phyloP scores from a whole-genome alignment of 257 asterid species.

The Solanum arcanum region DNA sequence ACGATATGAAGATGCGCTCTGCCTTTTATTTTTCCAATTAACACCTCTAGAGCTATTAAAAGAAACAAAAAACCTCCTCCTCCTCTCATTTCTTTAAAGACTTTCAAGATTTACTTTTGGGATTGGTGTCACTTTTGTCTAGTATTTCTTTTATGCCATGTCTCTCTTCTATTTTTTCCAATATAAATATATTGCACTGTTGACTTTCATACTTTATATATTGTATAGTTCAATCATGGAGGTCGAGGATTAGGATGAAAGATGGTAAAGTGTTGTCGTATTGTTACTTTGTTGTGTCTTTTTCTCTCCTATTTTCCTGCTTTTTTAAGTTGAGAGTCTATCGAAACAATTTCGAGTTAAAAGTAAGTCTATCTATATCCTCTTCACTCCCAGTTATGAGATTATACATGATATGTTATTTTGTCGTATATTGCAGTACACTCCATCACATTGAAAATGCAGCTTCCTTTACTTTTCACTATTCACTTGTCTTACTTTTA shows the following conservation, averaged over 20 bases:
- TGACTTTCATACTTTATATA: background rate
- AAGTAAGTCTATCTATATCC: no score
- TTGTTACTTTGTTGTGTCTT: background rate
- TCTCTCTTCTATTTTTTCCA: background rate
- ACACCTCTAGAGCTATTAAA: background rate
- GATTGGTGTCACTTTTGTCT: background rate
- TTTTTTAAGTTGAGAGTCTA: background rate
- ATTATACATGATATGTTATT: background rate
- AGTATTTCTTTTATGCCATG: background rate
- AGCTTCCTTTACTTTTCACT: background rate
- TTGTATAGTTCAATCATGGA: background rate
- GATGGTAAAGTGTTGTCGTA: background rate
- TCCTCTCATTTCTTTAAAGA: background rate
- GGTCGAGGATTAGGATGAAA: background rate
- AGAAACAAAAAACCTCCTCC: background rate
- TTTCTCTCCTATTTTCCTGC: accelerated
- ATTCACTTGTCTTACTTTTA: background rate
- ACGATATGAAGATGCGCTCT: background rate
- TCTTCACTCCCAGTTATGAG: background rate
- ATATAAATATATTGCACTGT: background rate
- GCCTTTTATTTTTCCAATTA: background rate
- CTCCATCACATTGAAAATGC: background rate
- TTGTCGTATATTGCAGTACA: background rate
- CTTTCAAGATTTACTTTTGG: conserved; percentile 1
- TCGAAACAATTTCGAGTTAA: background rate